Percentiles rank a stretch among this genome's conserved stretches.
Evolutionary conservation across 345 rosid species (phyloP).

Genomic region (Bruguiera parviflora): DNA sequence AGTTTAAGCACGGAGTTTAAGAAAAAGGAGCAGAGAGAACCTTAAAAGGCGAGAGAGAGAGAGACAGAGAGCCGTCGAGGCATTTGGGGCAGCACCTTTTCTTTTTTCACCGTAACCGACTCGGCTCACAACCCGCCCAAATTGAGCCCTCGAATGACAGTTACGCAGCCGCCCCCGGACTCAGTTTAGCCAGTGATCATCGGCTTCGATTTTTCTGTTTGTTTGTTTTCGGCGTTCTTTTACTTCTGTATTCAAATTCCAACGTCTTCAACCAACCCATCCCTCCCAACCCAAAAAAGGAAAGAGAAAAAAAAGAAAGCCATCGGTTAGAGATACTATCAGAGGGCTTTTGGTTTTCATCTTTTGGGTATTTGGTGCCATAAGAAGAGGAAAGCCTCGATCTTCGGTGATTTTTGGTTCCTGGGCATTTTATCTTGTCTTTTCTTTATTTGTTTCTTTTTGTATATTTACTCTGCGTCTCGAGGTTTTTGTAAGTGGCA

Average conservation of each 20-base stretch:
- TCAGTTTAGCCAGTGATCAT: background rate
- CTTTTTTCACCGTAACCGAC: conserved; percentile 6
- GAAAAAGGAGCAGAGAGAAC: no score
- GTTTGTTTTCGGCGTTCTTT: no score
- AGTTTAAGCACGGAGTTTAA: conserved; percentile 12
- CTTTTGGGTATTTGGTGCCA: conserved; percentile 9
- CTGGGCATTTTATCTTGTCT: conserved; percentile 7
- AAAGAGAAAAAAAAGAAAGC: no score
- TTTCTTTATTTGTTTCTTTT: background rate
- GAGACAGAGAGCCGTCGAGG: no score
- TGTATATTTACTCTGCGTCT: background rate
- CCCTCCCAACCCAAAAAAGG: no score
- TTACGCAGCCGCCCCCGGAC: conserved; percentile 10
- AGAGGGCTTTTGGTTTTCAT: background rate
- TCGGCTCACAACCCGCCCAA: conserved; percentile 3
- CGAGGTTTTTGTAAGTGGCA: conserved; percentile 7
- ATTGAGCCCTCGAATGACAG: conserved; percentile 4
- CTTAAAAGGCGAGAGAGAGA: no score
- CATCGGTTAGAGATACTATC: background rate
- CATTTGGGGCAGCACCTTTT: no score
- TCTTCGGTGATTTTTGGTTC: conserved; percentile 3
- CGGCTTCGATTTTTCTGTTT: no score
- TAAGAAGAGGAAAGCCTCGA: conserved; percentile 4
- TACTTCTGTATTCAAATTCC: conserved; percentile 6
- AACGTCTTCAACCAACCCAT: background rate